phyloP scores from a whole-genome alignment of 768 basidiomycete species.

The Leccinum obscurum region DNA sequence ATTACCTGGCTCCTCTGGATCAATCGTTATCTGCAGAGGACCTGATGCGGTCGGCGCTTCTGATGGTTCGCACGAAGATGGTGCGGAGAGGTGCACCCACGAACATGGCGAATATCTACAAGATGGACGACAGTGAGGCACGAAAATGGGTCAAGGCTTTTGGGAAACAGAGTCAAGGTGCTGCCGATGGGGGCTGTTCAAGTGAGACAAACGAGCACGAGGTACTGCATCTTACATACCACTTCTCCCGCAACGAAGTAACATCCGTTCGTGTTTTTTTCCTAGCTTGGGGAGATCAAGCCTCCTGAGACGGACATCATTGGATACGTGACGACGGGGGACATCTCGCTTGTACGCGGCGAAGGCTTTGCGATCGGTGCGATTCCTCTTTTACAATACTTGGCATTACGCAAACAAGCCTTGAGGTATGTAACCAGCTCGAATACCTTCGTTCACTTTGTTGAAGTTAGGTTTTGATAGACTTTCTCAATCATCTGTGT shows the following conservation, averaged over 20 bases:
- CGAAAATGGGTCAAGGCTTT: conserved; percentile 45
- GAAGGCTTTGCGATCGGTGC: conserved; percentile 77
- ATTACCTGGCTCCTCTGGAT: conserved; percentile 44
- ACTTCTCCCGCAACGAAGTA: background rate
- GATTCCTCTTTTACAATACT: conserved; percentile 53
- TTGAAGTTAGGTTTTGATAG: conserved; percentile 10
- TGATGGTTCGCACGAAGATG: conserved; percentile 65
- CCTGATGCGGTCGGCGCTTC: conserved; percentile 60
- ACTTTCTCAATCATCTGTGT: conserved; percentile 31
- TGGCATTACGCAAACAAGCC: conserved; percentile 55
- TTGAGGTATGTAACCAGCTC: conserved; percentile 29
- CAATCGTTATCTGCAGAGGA: conserved; percentile 37
- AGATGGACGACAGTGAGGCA: conserved; percentile 54
- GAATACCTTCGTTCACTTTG: background rate
- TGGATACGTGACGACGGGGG: conserved; percentile 85
- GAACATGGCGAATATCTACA: conserved; percentile 74
- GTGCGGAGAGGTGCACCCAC: conserved; percentile 69
- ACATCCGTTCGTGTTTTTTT: background rate
- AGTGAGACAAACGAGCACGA: conserved; percentile 23
- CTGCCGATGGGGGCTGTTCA: conserved; percentile 18
- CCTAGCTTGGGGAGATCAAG: conserved; percentile 46
- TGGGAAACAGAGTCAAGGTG: conserved; percentile 16
- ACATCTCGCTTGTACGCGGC: conserved; percentile 77
- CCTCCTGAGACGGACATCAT: conserved; percentile 52
- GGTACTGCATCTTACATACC: conserved; percentile 23